A percentile compares a stretch with the other conserved stretches of the same genome.
Conservation (phyloP, 140 eudicot genomes). For the Senecio squalidus region DNA sequence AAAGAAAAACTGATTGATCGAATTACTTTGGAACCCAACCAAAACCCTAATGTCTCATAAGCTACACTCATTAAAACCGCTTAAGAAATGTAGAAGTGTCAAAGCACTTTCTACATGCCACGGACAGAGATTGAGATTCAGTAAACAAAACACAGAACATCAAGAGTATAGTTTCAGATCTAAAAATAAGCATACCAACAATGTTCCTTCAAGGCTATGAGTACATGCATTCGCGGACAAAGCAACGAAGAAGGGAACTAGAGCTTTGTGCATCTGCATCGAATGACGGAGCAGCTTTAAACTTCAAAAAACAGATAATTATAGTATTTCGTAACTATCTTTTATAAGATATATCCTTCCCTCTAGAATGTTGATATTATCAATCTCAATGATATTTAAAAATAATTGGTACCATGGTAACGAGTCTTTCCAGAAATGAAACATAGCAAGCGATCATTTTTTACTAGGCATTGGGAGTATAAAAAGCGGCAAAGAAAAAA, state of each 20-base stretch:
- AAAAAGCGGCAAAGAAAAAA: background rate
- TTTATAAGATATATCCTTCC: background rate
- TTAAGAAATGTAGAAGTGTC: too few relatives aligned
- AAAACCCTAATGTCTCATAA: too few relatives aligned
- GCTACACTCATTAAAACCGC: too few relatives aligned
- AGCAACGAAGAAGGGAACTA: slow-evolving; percentile 77
- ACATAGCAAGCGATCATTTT: too few relatives aligned
- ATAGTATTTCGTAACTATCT: background rate
- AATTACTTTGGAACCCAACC: too few relatives aligned
- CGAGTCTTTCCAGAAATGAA: too few relatives aligned
- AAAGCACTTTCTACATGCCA: too few relatives aligned
- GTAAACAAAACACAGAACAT: background rate
- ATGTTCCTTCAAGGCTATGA: slow-evolving; percentile 91
- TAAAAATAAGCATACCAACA: slow-evolving; percentile 59
- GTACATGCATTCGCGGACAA: slow-evolving; percentile 74
- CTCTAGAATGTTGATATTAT: background rate
- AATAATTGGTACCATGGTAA: too few relatives aligned
- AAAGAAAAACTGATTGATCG: too few relatives aligned
- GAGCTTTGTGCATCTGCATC: slow-evolving; percentile 91
- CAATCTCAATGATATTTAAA: background rate
- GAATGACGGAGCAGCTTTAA: background rate
- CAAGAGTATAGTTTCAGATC: background rate
- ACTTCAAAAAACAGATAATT: slow-evolving; percentile 7
- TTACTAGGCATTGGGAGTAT: too few relatives aligned
- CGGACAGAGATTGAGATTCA: too few relatives aligned